Evolutionary conservation across 2,329 filamentous ascomycete genomes (phyloP).

Genomic region (Aspergillus arachidicola): DNA sequence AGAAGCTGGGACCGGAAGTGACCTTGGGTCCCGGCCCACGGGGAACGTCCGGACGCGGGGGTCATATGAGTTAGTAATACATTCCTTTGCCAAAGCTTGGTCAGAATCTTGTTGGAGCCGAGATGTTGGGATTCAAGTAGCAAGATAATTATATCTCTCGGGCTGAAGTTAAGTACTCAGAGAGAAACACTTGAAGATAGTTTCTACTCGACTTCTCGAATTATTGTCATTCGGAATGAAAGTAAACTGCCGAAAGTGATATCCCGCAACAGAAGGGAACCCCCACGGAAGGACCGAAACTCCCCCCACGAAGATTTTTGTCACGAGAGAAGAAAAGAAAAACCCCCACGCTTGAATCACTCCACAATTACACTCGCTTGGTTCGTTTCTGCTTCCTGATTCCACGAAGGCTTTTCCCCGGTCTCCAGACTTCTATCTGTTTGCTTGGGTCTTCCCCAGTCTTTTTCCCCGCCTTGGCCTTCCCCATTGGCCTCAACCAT

Average conservation of each 20-base stretch:
- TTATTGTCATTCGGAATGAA: background rate
- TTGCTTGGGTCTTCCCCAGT: constrained; percentile 9
- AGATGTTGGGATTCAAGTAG: too few relatives aligned
- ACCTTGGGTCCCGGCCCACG: background rate
- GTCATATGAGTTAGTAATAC: background rate
- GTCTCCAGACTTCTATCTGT: constrained; percentile 10
- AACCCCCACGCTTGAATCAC: background rate
- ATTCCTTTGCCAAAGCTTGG: background rate
- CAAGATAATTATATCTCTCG: too few relatives aligned
- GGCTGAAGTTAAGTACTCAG: too few relatives aligned
- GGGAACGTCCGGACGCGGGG: background rate
- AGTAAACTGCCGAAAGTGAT: background rate
- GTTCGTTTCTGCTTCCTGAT: constrained; percentile 6
- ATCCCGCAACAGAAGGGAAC: background rate
- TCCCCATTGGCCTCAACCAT: constrained; percentile 14
- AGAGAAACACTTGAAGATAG: too few relatives aligned
- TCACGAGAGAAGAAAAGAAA: background rate
- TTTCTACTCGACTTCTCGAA: background rate
- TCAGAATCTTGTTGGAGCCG: background rate
- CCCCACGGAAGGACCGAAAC: background rate
- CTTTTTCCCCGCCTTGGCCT: constrained; percentile 15
- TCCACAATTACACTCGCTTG: background rate
- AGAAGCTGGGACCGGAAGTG: background rate
- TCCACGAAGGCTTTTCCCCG: background rate
- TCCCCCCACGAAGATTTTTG: background rate